These are phyloP conservation scores for Paratinospora sagittata DNA, from an alignment of 164 flowering plant genomes.

Conservation along the genomic window DNA sequence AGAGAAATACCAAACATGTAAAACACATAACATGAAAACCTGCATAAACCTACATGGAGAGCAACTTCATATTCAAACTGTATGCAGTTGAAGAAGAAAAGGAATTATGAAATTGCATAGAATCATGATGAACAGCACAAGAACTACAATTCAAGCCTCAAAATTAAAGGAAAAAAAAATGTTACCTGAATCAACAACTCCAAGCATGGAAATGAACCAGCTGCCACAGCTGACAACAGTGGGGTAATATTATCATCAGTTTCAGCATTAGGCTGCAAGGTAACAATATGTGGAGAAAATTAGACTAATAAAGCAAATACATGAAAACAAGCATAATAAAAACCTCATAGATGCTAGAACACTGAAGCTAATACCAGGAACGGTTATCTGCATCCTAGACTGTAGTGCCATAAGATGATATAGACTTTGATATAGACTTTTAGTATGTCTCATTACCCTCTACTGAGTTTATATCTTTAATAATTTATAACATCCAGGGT, in stretches of 20 bases:
- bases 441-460: neutral
- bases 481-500: no score
- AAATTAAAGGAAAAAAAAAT: neutral
- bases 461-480: neutral
- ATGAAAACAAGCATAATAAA: neutral
- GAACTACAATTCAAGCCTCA: neutral
- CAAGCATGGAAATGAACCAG: constrained; percentile 69
- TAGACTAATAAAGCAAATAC: neutral
- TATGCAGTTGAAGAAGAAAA: no score
- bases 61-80: no score
- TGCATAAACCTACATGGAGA: no score
- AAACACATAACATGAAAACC: no score
- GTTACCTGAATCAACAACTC: constrained; percentile 78
- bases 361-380: neutral
- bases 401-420: neutral
- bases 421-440: no score
- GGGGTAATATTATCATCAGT: constrained; percentile 87
- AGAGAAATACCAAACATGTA: no score
- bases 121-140: no score
- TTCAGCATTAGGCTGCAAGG: constrained; percentile 85
- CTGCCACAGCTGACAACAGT: constrained; percentile 80
- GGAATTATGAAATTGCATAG: no score
- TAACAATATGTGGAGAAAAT: constrained; percentile 3
- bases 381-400: neutral
- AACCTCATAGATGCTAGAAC: neutral